phyloP scores from a whole-genome alignment of 495 filamentous ascomycete species.

The Glonium stellatum region DNA sequence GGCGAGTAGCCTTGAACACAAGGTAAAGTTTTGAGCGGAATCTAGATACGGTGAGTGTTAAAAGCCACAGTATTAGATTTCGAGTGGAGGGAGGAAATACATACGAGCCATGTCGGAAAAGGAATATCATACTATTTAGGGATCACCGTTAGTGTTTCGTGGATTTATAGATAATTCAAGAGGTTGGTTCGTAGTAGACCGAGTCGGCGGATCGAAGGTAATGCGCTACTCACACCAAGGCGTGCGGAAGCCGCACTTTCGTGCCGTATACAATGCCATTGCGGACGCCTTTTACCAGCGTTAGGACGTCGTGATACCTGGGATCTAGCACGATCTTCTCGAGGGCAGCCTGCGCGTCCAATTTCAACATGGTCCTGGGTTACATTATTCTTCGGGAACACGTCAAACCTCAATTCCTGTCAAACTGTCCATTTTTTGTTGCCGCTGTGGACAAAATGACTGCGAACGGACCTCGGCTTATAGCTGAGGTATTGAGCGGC shows the following conservation, averaged over 20 bases:
- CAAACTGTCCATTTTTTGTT: neutral
- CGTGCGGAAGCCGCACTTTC: slow-evolving; percentile 98
- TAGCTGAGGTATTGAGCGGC: neutral
- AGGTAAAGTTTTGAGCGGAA: slow-evolving; percentile 70
- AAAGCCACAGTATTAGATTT: neutral
- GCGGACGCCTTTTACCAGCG: slow-evolving; percentile 80
- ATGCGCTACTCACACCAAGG: slow-evolving; percentile 63
- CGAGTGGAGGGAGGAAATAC: slow-evolving; percentile 22
- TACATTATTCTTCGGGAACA: neutral
- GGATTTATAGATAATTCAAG: neutral
- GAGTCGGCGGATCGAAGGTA: neutral
- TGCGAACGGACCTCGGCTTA: slow-evolving; percentile 2
- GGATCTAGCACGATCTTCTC: slow-evolving; percentile 75
- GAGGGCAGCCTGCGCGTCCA: slow-evolving; percentile 30
- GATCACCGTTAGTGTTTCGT: slow-evolving; percentile 5
- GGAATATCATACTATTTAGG: slow-evolving; percentile 71
- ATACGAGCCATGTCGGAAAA: slow-evolving; percentile 87
- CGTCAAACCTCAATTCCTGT: neutral
- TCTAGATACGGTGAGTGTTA: slow-evolving; percentile 35
- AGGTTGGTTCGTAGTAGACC: neutral
- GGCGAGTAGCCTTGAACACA: slow-evolving; percentile 76
- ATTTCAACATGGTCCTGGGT: neutral
- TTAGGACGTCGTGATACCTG: slow-evolving; percentile 69
- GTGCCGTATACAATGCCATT: slow-evolving; percentile 96
- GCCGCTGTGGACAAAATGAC: neutral